These are phyloP conservation scores for Trichoderma pleuroti DNA, from an alignment of 2,329 filamentous ascomycete genomes.

Conservation along the genomic window DNA sequence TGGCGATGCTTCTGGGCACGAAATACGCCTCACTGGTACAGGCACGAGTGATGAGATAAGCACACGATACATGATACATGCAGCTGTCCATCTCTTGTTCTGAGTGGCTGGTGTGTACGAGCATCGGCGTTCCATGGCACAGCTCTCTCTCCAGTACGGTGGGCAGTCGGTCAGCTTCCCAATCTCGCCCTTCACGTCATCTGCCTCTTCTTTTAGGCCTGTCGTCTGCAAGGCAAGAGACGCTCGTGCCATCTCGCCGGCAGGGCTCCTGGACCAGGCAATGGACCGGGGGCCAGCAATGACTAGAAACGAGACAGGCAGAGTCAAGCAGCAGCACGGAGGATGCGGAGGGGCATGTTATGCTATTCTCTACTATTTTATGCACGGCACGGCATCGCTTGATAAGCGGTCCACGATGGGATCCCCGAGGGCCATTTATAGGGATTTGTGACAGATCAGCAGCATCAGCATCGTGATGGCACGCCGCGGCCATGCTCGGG, in stretches of 20 bases:
- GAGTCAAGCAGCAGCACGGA: neutral
- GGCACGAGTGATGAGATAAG: neutral
- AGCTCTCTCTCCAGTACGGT: no score
- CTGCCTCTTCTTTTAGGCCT: neutral
- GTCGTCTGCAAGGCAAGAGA: neutral
- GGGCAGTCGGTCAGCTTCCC: neutral
- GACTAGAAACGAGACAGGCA: neutral
- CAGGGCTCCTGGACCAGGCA: neutral
- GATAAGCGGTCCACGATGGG: neutral
- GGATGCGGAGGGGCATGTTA: neutral
- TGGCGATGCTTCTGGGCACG: neutral
- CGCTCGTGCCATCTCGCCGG: neutral
- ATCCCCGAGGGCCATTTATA: neutral
- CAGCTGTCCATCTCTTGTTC: neutral
- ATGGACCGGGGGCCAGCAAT: neutral
- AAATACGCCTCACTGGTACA: neutral
- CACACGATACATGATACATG: neutral
- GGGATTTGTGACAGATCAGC: neutral
- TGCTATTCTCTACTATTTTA: no score
- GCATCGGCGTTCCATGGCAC: neutral
- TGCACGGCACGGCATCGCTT: neutral
- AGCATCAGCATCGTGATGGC: neutral
- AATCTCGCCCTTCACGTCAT: constrained; percentile 6
- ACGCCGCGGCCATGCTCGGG: neutral
- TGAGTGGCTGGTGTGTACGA: neutral